Evolutionary conservation across 148 eudicot species (phyloP).

Genomic region (Heliamphora exappendiculata): DNA sequence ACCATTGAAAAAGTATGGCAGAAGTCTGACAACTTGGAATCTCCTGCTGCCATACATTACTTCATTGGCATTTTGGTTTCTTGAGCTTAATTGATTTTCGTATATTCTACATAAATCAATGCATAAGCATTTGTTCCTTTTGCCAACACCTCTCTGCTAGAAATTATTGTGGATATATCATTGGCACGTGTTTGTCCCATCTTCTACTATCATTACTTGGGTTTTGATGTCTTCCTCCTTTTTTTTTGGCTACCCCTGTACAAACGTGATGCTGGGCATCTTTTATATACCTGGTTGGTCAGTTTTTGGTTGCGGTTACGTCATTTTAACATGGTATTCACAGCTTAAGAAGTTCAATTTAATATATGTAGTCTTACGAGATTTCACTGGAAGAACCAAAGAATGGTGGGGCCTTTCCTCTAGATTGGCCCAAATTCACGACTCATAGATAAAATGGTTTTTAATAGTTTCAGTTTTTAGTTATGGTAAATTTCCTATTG

Average conservation of each 20-base stretch:
- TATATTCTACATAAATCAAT: too few relatives aligned
- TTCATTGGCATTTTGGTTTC: neutral
- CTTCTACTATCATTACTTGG: neutral
- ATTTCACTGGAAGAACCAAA: neutral
- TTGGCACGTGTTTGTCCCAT: neutral
- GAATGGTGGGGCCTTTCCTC: neutral
- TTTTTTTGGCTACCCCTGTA: neutral
- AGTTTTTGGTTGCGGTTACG: neutral
- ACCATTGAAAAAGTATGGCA: neutral
- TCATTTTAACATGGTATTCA: neutral
- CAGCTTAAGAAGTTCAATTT: neutral
- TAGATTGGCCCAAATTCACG: neutral
- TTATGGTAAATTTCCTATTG: neutral
- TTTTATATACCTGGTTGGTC: neutral
- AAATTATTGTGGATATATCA: neutral
- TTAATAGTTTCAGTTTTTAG: neutral
- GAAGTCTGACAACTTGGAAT: too few relatives aligned
- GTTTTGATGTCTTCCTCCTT: neutral
- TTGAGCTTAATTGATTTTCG: neutral
- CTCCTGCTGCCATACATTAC: too few relatives aligned
- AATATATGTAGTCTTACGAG: neutral
- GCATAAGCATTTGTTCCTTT: neutral
- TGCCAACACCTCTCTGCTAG: neutral
- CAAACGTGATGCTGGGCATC: neutral
- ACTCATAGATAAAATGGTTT: slow-evolving; percentile 1